Conservation (phyloP, 352 stramenopile genomes). For the Globisporangium radiosum region DNA sequence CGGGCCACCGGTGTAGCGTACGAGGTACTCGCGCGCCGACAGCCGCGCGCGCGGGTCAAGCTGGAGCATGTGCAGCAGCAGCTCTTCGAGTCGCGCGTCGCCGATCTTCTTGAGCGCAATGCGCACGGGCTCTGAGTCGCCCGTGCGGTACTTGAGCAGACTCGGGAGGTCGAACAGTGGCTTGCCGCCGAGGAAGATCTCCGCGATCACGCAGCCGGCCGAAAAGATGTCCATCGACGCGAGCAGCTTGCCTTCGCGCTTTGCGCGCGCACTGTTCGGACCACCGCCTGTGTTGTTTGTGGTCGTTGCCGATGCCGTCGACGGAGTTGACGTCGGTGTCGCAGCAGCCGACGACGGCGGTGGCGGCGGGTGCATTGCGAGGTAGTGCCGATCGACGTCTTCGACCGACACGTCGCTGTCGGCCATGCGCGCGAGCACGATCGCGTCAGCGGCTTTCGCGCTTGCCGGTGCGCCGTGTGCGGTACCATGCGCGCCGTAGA, state of each 20-base stretch:
- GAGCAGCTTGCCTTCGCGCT: constrained; percentile 54
- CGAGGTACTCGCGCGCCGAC: constrained; percentile 85
- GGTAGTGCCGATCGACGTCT: constrained; percentile 70
- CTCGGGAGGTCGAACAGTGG: constrained; percentile 92
- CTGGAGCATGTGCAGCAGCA: constrained; percentile 93
- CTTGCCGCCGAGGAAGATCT: constrained; percentile 95
- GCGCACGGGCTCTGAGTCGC: constrained; percentile 60
- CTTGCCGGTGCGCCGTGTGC: constrained; percentile 13
- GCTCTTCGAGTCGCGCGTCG: constrained; percentile 80
- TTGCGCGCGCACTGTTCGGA: background rate
- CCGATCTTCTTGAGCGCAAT: constrained; percentile 91
- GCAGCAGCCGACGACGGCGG: constrained; percentile 15
- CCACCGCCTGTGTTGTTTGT: background rate
- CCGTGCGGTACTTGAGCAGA: constrained; percentile 85
- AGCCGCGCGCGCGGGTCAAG: constrained; percentile 84
- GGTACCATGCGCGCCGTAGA: constrained; percentile 36
- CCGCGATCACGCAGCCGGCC: constrained; percentile 95
- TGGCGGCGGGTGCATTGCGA: constrained; percentile 31
- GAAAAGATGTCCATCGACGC: constrained; percentile 98
- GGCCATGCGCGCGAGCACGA: constrained; percentile 65
- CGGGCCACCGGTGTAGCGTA: constrained; percentile 64
- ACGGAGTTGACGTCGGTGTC: constrained; percentile 14
- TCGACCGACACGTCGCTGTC: constrained; percentile 64
- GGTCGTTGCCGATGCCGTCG: constrained; percentile 1
- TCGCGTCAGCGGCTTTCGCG: constrained; percentile 42